A percentile compares a stretch with the other conserved stretches of the same genome.
These are phyloP conservation scores for Tulasnella sp. DNA, from an alignment of 768 basidiomycete species.

Conservation along the genomic window DNA sequence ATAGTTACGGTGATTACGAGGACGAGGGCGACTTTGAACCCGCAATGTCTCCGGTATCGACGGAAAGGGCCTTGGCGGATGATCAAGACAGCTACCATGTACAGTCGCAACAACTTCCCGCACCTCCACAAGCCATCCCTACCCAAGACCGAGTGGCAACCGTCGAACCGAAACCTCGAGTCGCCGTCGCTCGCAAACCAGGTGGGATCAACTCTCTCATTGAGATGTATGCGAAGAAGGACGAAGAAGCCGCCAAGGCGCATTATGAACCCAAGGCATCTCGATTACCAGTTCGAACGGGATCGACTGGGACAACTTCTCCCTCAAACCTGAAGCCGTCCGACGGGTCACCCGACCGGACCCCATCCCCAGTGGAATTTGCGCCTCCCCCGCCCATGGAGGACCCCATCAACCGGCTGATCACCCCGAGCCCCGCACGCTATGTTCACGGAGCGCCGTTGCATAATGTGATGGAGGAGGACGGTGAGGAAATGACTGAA, in stretches of 20 bases:
- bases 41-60: constrained; percentile 20
- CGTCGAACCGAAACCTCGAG: background rate
- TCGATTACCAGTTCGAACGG: constrained; percentile 41
- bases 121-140: background rate
- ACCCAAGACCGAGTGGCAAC: background rate
- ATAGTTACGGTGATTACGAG: constrained; percentile 3
- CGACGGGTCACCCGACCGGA: constrained; percentile 31
- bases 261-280: constrained; percentile 34
- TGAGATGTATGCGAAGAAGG: constrained; percentile 78
- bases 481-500: constrained; percentile 46
- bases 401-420: constrained; percentile 15
- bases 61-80: background rate
- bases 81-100: background rate
- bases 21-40: constrained; percentile 27
- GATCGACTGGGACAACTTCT: constrained; percentile 20
- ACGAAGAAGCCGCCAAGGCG: constrained; percentile 43
- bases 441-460: constrained; percentile 83
- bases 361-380: constrained; percentile 33
- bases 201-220: constrained; percentile 48
- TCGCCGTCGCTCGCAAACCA: background rate
- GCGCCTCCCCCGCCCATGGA: constrained; percentile 18
- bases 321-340: constrained; percentile 19
- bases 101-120: constrained; percentile 1
- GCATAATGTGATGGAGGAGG: constrained; percentile 78
- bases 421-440: constrained; percentile 52